phyloP scores from a whole-genome alignment of 2,329 filamentous ascomycete genomes.

The Ilyonectria robusta region DNA sequence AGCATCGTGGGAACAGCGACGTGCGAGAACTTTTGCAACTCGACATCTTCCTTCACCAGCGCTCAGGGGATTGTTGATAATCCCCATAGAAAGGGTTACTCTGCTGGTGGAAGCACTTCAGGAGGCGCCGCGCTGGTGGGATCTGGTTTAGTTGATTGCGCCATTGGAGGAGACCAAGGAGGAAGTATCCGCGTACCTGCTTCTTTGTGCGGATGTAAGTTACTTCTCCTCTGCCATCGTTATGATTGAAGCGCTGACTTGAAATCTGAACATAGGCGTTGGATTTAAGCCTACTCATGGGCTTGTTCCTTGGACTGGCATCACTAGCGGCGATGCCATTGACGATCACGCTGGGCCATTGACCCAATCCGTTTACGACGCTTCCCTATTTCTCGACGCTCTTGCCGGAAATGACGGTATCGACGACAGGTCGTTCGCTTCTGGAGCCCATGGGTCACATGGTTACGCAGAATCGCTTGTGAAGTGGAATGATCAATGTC shows the following conservation, averaged over 20 bases:
- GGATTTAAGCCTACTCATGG: conserved; percentile 67
- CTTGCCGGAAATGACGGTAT: conserved; percentile 65
- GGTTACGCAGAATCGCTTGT: conserved; percentile 21
- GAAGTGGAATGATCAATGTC: background rate
- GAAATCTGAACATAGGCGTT: conserved; percentile 38
- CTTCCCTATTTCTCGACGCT: conserved; percentile 59
- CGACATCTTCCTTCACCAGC: conserved; percentile 62
- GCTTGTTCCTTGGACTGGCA: conserved; percentile 65
- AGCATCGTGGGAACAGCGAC: conserved; percentile 64
- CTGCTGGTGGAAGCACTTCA: conserved; percentile 63
- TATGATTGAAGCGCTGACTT: background rate
- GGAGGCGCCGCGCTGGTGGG: conserved; percentile 63
- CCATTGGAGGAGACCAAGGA: conserved; percentile 64
- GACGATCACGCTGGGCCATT: conserved; percentile 66
- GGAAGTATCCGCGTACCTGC: conserved; percentile 63
- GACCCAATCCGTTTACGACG: conserved; percentile 56
- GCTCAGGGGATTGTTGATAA: conserved; percentile 63
- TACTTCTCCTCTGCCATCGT: background rate
- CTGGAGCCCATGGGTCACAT: conserved; percentile 48
- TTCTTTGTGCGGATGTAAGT: conserved; percentile 52
- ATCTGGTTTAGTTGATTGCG: conserved; percentile 58
- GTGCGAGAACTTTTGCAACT: conserved; percentile 69
- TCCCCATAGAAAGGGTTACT: conserved; percentile 60
- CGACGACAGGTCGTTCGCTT: conserved; percentile 60
- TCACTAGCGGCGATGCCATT: conserved; percentile 62